Percentiles rank a stretch among this genome's conserved stretches.
phyloP scores from a whole-genome alignment of 495 filamentous ascomycete genomes.

The Penicillium coffeae region DNA sequence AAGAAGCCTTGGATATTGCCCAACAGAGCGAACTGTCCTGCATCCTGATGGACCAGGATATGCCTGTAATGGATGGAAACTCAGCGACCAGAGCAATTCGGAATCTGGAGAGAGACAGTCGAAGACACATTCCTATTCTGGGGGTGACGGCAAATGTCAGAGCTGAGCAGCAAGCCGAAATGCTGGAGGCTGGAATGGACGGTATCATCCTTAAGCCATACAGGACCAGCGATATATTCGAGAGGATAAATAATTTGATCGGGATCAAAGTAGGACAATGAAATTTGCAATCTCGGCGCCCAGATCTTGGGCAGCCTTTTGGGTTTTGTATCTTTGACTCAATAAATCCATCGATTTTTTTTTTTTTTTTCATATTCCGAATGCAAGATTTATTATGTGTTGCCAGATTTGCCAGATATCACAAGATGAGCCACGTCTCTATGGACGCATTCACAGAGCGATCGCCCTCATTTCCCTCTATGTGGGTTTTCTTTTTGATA shows the following conservation, averaged over 20 bases:
- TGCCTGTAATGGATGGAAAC: conserved; percentile 80
- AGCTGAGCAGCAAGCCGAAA: conserved; percentile 60
- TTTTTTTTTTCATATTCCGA: no score
- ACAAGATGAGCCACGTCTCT: no score
- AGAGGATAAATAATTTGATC: conserved; percentile 48
- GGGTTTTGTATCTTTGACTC: no score
- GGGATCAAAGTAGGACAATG: no score
- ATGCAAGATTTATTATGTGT: no score
- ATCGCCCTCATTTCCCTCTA: no score
- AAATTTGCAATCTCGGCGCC: no score
- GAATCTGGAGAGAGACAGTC: conserved; percentile 48
- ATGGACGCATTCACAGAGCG: no score
- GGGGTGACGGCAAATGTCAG: conserved; percentile 76
- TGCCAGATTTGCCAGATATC: no score
- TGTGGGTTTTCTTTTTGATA: no score
- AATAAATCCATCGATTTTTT: no score
- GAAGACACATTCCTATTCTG: conserved; percentile 63
- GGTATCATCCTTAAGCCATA: conserved; percentile 82
- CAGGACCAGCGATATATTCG: conserved; percentile 62
- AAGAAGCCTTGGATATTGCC: conserved; percentile 61
- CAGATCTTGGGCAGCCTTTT: no score
- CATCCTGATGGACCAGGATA: conserved; percentile 80
- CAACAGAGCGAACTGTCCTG: conserved; percentile 41
- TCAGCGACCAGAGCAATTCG: conserved; percentile 65
- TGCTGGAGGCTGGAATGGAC: conserved; percentile 70